Conservation (phyloP, 768 basidiomycete species). For the Mycena venus region DNA sequence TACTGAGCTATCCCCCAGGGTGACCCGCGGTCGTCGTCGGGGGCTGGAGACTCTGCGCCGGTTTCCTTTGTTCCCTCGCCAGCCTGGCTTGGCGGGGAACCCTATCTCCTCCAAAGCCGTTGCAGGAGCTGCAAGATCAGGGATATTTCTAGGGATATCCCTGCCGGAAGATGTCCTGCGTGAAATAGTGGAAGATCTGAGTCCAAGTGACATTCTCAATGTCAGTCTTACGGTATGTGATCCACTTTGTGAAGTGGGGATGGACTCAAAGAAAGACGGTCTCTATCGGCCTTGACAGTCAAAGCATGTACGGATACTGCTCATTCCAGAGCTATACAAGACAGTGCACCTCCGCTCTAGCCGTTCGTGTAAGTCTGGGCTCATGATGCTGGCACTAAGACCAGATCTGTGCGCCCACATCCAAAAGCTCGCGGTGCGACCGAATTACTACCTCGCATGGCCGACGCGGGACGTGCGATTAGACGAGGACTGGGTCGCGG, state of each 20-base stretch:
- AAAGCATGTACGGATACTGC: constrained; percentile 40
- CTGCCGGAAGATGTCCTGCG: constrained; percentile 55
- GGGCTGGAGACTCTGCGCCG: constrained; percentile 53
- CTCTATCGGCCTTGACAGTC: constrained; percentile 44
- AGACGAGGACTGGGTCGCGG: constrained; percentile 57
- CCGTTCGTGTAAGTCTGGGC: constrained; percentile 50
- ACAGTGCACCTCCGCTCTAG: constrained; percentile 61
- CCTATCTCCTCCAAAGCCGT: constrained; percentile 33
- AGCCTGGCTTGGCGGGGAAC: constrained; percentile 42
- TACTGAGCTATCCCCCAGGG: background rate
- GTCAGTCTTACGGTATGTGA: constrained; percentile 56
- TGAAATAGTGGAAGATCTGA: constrained; percentile 53
- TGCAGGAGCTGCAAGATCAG: too few relatives aligned
- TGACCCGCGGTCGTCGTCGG: constrained; percentile 38
- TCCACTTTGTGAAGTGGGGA: background rate
- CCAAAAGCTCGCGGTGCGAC: constrained; percentile 59
- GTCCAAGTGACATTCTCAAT: constrained; percentile 54
- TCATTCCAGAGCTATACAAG: constrained; percentile 56
- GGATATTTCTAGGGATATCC: constrained; percentile 45
- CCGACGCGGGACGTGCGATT: constrained; percentile 57
- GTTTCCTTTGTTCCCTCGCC: constrained; percentile 46
- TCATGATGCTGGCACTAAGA: constrained; percentile 50
- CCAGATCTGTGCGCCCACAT: constrained; percentile 56
- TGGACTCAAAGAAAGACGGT: constrained; percentile 16
- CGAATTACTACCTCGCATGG: constrained; percentile 68